Conservation (phyloP, 176 grass and related monocot species). For the Stipa capillata region DNA sequence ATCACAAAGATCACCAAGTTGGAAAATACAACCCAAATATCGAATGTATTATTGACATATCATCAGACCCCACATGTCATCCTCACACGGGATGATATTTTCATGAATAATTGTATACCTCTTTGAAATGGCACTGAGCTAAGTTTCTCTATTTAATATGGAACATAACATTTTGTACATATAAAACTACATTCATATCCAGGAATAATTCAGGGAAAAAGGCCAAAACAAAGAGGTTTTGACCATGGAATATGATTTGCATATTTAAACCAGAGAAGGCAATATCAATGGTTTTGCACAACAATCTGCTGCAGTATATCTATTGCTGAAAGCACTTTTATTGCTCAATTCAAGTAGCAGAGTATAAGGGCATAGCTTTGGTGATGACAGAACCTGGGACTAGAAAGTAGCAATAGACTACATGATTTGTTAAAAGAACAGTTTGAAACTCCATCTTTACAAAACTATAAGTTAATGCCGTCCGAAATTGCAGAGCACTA, state of each 20-base stretch:
- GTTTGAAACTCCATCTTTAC: not conserved
- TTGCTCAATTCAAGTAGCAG: not conserved
- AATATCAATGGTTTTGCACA: not conserved
- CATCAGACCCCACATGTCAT: not conserved
- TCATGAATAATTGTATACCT: not conserved
- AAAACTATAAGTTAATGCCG: not conserved
- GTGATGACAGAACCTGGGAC: not conserved
- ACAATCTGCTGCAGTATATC: not conserved
- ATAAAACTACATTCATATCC: no score
- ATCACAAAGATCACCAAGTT: not conserved
- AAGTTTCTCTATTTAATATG: not conserved
- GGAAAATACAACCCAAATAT: not conserved
- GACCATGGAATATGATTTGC: not conserved
- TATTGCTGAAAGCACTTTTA: not conserved
- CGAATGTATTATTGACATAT: not conserved
- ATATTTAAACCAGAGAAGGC: not conserved
- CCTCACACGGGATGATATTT: not conserved
- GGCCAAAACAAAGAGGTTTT: conserved; percentile 4
- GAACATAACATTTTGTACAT: not conserved
- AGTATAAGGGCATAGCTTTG: not conserved
- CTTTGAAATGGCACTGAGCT: not conserved
- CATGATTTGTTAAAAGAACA: not conserved
- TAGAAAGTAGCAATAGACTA: not conserved
- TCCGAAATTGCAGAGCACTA: not conserved
- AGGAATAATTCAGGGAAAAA: no score